Base-by-base conservation (phyloP, 192 early-diverging fungal species). In the Coemansia sp. region DNA sequence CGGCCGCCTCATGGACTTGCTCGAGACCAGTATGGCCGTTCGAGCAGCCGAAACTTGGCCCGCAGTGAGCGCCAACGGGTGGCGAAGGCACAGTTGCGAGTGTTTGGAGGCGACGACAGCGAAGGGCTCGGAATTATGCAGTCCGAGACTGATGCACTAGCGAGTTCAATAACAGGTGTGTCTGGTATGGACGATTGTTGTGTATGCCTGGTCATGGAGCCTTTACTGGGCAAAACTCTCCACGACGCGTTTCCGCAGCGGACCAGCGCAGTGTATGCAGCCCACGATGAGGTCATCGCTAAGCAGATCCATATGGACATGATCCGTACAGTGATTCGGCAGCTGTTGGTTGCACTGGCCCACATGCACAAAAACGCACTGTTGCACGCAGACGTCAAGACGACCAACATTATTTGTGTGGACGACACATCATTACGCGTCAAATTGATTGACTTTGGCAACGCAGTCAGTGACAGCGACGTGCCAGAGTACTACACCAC, bases 371-470 rank as follows among this genome's bases (percentile, higher is more conserved):
- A 82, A 56, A 85, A 83, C 62, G 85, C 89, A 8, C 87, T 96
- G 50, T 83, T 97, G 27, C 94, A 95, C 60, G 90, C 93, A 3
- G 94, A 94, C 53, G 87, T 98, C 52, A 99, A 99, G 85, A 89
- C 91, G 72, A 92, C 92, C 41, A 97, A 97, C 69, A 65, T 97
- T 14, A 84, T 99, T 11, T 80, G 77, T 17, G 68, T 67, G 35
- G 79, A 97, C 53, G 91, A 92, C 65, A 85, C 86, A 19, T 65
- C 78, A 39, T 89, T 95, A 37, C 84, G 91, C 55, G 71, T 97
- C 27, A 97, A 98, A 74, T 79, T 97, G 35, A 92, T 94, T 32
- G 97, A 99, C 77, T 99, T 99, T 85, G 97, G 97, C 19, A 83
- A 98, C 12, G 94, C 97, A 0, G 80, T 94, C 8, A 65, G 77